Evolutionary conservation across 805 yeast genomes (phyloP).

Genomic region (Yamadazyma ubonensis): DNA sequence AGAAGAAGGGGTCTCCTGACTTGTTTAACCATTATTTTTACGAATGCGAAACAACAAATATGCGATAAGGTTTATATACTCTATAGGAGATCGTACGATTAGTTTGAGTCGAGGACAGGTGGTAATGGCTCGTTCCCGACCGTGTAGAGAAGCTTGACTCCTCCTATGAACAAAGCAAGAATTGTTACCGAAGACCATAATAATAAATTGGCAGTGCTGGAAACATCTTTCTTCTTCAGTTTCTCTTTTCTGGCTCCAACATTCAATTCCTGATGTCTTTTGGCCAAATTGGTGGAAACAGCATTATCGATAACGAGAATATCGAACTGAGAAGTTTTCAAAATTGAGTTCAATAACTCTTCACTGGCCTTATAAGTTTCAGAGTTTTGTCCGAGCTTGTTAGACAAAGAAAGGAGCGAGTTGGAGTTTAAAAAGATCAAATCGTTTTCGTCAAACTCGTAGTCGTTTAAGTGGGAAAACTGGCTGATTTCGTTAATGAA

Average conservation of each 20-base stretch:
- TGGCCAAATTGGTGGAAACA: slow-evolving; percentile 12
- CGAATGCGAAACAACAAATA: not conserved
- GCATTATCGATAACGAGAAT: slow-evolving; percentile 28
- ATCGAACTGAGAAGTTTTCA: slow-evolving; percentile 24
- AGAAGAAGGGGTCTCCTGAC: slow-evolving; percentile 28
- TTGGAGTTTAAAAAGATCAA: slow-evolving; percentile 40
- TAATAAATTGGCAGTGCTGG: slow-evolving; percentile 63
- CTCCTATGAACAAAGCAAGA: slow-evolving; percentile 45
- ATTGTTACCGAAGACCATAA: slow-evolving; percentile 63
- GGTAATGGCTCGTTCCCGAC: slow-evolving; percentile 66
- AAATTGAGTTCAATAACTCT: slow-evolving; percentile 30
- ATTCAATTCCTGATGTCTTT: slow-evolving; percentile 22
- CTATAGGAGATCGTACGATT: slow-evolving; percentile 2
- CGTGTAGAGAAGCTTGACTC: slow-evolving; percentile 50
- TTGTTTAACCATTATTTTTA: slow-evolving; percentile 19
- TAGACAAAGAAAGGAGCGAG: slow-evolving; percentile 42
- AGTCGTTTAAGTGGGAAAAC: slow-evolving; percentile 38
- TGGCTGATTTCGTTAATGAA: slow-evolving; percentile 51
- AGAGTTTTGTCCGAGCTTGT: slow-evolving; percentile 44
- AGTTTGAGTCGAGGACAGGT: slow-evolving; percentile 60
- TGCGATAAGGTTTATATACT: slow-evolving; percentile 3
- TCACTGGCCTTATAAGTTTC: slow-evolving; percentile 41
- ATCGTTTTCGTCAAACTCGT: slow-evolving; percentile 17
- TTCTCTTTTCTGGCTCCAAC: slow-evolving; percentile 11
- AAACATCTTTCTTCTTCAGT: slow-evolving; percentile 58